Percentiles rank a stretch among this genome's conserved stretches.
These are phyloP conservation scores for Malassezia cuniculi DNA, from an alignment of 1,284 basidiomycete species.

Conservation along the genomic window DNA sequence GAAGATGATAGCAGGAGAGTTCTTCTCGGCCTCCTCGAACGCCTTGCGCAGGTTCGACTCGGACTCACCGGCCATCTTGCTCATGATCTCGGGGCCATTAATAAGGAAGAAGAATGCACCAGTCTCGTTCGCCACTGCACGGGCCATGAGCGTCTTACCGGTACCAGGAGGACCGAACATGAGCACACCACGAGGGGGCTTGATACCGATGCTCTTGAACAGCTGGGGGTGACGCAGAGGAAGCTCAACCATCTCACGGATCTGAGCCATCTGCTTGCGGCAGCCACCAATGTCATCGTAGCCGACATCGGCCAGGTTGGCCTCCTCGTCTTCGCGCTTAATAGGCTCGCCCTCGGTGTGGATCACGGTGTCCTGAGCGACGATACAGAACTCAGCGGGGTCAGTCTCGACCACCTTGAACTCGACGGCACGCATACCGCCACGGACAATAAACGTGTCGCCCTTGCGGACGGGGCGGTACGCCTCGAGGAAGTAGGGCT, in stretches of 20 bases:
- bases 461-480: constrained; percentile 90
- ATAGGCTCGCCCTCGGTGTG: constrained; percentile 97
- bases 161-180: constrained; percentile 46
- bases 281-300: constrained; percentile 99
- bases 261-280: constrained; percentile 98
- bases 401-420: constrained; percentile 92
- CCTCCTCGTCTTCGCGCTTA: constrained; percentile 96
- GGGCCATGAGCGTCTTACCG: constrained; percentile 62
- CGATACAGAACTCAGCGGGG: constrained; percentile 88
- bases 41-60: constrained; percentile 95
- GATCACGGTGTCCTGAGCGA: constrained; percentile 90
- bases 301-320: constrained; percentile 88
- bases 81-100: constrained; percentile 99
- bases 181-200: constrained; percentile 64
- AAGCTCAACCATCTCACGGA: constrained; percentile 95
- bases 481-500: constrained; percentile 98
- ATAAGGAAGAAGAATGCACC: constrained; percentile 99
- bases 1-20: constrained; percentile 99
- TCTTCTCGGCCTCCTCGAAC: constrained; percentile 98
- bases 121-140: constrained; percentile 97
- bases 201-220: constrained; percentile 99
- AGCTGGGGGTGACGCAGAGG: constrained; percentile 95
- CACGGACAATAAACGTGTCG: constrained; percentile 96
- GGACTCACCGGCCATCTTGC: constrained; percentile 96
- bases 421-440: constrained; percentile 62